These are phyloP conservation scores for Parachaetomium inaequale DNA, from an alignment of 495 filamentous ascomycete genomes.

Conservation along the genomic window DNA sequence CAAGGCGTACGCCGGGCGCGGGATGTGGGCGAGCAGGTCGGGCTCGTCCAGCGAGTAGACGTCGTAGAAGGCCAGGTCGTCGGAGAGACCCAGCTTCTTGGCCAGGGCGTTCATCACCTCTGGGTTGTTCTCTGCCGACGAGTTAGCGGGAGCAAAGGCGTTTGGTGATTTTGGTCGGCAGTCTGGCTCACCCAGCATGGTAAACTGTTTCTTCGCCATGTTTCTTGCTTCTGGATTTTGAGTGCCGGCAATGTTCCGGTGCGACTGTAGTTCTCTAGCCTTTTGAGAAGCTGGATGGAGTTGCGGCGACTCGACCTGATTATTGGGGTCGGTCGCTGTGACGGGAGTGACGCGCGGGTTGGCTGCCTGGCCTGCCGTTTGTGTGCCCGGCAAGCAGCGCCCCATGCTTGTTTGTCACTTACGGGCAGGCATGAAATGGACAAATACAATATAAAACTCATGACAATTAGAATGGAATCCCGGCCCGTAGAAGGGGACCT, in stretches of 20 bases:
- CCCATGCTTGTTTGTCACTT: no score
- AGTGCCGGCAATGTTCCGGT: neutral
- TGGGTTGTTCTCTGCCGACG: conserved; percentile 54
- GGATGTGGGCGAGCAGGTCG: conserved; percentile 65
- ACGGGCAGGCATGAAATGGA: no score
- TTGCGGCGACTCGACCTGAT: neutral
- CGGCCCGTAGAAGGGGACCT: no score
- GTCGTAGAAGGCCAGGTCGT: conserved; percentile 68
- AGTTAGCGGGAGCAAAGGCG: neutral
- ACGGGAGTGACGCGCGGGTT: neutral
- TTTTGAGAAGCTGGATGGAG: neutral
- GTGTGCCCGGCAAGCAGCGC: neutral
- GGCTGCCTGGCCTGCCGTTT: neutral
- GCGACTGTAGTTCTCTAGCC: neutral
- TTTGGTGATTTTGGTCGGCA: neutral
- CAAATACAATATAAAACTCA: no score
- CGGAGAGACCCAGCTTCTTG: conserved; percentile 66
- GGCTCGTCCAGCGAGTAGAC: conserved; percentile 74
- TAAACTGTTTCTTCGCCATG: conserved; percentile 18
- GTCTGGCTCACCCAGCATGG: conserved; percentile 18
- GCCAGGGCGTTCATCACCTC: conserved; percentile 71
- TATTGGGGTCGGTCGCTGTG: no score
- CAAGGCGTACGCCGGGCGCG: conserved; percentile 69
- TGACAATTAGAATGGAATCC: no score
- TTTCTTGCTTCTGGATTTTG: neutral